A percentile compares a stretch with the other conserved stretches of the same genome.
phyloP scores from a whole-genome alignment of 2,329 filamentous ascomycete species.

The Blastomyces parvus region DNA sequence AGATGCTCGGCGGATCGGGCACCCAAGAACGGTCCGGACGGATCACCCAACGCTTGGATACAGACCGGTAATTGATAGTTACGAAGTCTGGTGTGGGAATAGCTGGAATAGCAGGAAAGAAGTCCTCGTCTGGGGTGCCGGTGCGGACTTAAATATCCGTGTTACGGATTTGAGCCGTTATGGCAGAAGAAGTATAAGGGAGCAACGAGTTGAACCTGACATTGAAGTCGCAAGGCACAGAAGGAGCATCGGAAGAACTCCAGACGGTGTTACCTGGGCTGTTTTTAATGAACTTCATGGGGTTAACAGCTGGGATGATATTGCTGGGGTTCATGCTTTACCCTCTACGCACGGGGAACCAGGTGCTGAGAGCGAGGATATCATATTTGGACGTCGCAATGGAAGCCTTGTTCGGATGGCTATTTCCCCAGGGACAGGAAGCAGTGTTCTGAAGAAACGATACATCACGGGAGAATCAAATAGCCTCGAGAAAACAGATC shows the following conservation, averaged over 20 bases:
- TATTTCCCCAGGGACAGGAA: constrained; percentile 24
- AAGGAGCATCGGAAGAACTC: constrained; percentile 17
- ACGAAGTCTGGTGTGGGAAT: constrained; percentile 41
- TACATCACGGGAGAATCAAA: constrained; percentile 38
- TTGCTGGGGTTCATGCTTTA: constrained; percentile 48
- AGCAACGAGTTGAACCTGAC: neutral
- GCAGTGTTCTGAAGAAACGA: constrained; percentile 28
- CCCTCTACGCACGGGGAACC: constrained; percentile 31
- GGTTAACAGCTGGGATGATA: constrained; percentile 49
- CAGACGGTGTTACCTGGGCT: constrained; percentile 37
- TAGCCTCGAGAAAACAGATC: constrained; percentile 40
- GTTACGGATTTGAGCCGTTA: constrained; percentile 37
- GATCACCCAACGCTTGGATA: constrained; percentile 48
- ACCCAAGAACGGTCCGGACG: constrained; percentile 30
- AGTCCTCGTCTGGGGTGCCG: constrained; percentile 52
- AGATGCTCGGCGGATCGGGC: constrained; percentile 33
- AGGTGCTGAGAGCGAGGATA: constrained; percentile 32
- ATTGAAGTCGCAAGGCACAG: neutral
- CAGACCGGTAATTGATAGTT: constrained; percentile 49
- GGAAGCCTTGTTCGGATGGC: constrained; percentile 41
- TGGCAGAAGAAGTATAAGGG: constrained; percentile 7
- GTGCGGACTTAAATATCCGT: constrained; percentile 46
- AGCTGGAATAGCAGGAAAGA: constrained; percentile 45
- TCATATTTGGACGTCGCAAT: constrained; percentile 49
- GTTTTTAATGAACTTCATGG: constrained; percentile 44